Evolutionary conservation across 805 yeast genomes (phyloP).

Genomic region (Lachancea cidri): DNA sequence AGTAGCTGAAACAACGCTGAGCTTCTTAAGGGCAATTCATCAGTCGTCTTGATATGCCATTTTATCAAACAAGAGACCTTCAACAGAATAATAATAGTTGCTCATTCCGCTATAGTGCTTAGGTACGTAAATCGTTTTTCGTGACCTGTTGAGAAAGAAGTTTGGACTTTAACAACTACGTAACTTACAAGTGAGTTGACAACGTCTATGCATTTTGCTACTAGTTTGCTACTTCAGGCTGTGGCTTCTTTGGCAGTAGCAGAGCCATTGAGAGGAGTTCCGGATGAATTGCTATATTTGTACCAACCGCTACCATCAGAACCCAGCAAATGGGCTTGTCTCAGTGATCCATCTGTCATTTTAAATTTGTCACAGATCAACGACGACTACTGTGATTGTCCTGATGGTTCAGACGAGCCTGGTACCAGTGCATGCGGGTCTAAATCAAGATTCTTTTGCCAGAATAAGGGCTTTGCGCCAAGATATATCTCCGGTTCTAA

Average conservation of each 20-base stretch:
- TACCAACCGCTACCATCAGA: slow-evolving; percentile 37
- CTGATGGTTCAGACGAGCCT: slow-evolving; percentile 97
- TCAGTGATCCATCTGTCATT: slow-evolving; percentile 58
- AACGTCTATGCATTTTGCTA: not conserved
- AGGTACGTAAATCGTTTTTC: not conserved
- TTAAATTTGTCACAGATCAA: slow-evolving; percentile 62
- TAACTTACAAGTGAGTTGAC: not conserved
- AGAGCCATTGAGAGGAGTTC: slow-evolving; percentile 14
- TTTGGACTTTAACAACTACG: not conserved
- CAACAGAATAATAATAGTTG: too few relatives aligned
- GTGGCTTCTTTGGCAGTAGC: not conserved
- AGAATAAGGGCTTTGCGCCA: slow-evolving; percentile 64
- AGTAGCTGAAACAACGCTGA: too few relatives aligned
- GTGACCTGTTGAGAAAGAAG: not conserved
- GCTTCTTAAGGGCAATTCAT: too few relatives aligned
- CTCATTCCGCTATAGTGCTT: not conserved
- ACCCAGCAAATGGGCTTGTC: slow-evolving; percentile 62
- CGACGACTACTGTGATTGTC: slow-evolving; percentile 93
- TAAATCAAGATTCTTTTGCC: slow-evolving; percentile 56
- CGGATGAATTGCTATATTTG: slow-evolving; percentile 15
- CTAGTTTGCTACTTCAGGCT: not conserved
- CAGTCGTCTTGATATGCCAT: not conserved
- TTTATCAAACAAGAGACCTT: too few relatives aligned
- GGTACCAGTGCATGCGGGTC: slow-evolving; percentile 79
- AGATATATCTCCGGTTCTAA: slow-evolving; percentile 57